Percentiles rank a stretch among this genome's conserved stretches.
Evolutionary conservation across 2,329 filamentous ascomycete species (phyloP).

Genomic region (Bipolaris bicolor): DNA sequence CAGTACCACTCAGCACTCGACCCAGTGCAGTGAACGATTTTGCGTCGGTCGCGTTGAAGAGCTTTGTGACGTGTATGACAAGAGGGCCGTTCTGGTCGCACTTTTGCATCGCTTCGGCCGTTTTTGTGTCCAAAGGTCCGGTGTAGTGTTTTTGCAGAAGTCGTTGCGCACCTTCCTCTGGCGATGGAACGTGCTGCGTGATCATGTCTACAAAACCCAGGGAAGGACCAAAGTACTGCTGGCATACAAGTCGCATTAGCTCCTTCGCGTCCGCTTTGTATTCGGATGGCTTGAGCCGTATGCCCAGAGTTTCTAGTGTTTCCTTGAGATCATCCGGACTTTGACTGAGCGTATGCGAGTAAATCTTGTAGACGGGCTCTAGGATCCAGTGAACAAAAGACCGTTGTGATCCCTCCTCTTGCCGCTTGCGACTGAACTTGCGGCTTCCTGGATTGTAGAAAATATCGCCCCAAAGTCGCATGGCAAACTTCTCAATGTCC

Average conservation of each 20-base stretch:
- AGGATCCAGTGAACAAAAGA: conserved; percentile 94
- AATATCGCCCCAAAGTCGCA: conserved; percentile 91
- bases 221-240: conserved; percentile 92
- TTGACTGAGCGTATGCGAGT: conserved; percentile 91
- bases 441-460: conserved; percentile 92
- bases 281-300: conserved; percentile 88
- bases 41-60: conserved; percentile 91
- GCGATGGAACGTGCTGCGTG: conserved; percentile 85
- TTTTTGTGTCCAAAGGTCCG: conserved; percentile 81
- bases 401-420: conserved; percentile 79
- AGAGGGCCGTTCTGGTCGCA: conserved; percentile 91
- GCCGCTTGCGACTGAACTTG: conserved; percentile 85
- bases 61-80: conserved; percentile 89
- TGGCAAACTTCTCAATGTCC: conserved; percentile 81
- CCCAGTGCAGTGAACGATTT: conserved; percentile 89
- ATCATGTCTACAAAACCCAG: conserved; percentile 96
- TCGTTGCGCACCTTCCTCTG: conserved; percentile 75
- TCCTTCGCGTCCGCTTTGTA: conserved; percentile 89
- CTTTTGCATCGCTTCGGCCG: conserved; percentile 77
- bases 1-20: conserved; percentile 90
- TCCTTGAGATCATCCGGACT: conserved; percentile 82
- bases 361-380: conserved; percentile 97
- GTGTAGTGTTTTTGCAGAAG: conserved; percentile 90
- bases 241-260: conserved; percentile 85
- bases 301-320: conserved; percentile 79